Base-by-base conservation (phyloP, 257 asterid species). In the Solanum acaule region DNA sequence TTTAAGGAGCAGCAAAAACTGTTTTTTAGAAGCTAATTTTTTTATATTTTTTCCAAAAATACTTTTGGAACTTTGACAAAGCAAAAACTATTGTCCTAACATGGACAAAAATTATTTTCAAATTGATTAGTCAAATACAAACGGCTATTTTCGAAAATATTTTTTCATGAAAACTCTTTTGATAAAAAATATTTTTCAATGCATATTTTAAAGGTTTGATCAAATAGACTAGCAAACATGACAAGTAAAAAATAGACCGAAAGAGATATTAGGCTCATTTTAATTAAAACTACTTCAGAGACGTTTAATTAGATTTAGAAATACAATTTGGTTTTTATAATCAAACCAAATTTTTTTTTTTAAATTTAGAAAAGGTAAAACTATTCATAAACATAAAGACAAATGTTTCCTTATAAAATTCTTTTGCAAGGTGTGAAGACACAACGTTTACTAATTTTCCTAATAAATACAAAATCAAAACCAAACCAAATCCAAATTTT, bases 101-200 rank as follows among this genome's bases (percentile, higher is more conserved):
- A n/a, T 63, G 5, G 31, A 3, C 14, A 10, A 23, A 10, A 63
- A 63, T 0, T 63, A 4, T 63, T 63, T 63, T 23, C 8, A 4
- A n/a, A 63, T 63, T 63, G 16, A 10, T 63, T 49, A 49, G 61
- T 49, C 20, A 46, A 44, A 46, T 13, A 44, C 16, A 13, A 13
- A 13, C 6, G 7, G 0, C 2, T 46, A 46, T 14, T 46, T 0
- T 46, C 56, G 0, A 0, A 46, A 46, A 13, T 46, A 46, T 4
- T 0, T 46, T 42, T 46, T 46, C 44, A 40, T 40, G 12, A 40
- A 40, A 40, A 40, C 44, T 40, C 44, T 40, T 40, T 40, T 40
- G 44, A 40, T 40, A 0, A 9, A 40, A 40, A 40, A 0, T 40
- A 40, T 40, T 40, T 40, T 40, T 40, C 44, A 40, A 40, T 40